phyloP scores from a whole-genome alignment of 345 rosid genomes.

The Eucalyptus lansdowneana region DNA sequence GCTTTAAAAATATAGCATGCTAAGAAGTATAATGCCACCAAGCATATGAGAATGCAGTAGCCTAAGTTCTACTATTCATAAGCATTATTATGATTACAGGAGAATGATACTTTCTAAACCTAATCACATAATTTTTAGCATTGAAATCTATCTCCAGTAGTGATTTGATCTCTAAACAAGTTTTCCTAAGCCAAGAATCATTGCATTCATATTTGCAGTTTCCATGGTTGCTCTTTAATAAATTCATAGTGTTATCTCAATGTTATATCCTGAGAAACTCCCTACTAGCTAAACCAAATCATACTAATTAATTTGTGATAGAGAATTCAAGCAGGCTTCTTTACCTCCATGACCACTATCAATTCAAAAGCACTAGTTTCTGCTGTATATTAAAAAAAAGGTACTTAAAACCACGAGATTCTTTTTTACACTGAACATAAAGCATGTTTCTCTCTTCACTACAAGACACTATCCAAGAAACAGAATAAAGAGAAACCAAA shows the following conservation, averaged over 20 bases:
- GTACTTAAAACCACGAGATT: background rate
- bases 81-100: background rate
- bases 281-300: background rate
- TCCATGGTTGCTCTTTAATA: background rate
- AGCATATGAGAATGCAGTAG: background rate
- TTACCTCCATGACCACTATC: background rate
- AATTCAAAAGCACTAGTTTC: background rate
- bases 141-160: background rate
- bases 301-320: background rate
- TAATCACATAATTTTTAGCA: background rate
- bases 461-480: background rate
- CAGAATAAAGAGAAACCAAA: background rate
- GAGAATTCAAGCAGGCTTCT: background rate
- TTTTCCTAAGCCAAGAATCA: background rate
- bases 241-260: background rate
- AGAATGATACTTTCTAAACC: background rate
- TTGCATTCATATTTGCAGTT: background rate
- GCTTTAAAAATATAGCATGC: background rate
- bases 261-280: background rate
- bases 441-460: background rate
- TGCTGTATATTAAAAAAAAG: background rate
- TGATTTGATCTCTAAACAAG: background rate
- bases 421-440: background rate
- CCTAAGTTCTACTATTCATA: background rate
- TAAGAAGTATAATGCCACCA: background rate